phyloP scores from a whole-genome alignment of 2,329 filamentous ascomycete species.

The Fusarium hainanense region DNA sequence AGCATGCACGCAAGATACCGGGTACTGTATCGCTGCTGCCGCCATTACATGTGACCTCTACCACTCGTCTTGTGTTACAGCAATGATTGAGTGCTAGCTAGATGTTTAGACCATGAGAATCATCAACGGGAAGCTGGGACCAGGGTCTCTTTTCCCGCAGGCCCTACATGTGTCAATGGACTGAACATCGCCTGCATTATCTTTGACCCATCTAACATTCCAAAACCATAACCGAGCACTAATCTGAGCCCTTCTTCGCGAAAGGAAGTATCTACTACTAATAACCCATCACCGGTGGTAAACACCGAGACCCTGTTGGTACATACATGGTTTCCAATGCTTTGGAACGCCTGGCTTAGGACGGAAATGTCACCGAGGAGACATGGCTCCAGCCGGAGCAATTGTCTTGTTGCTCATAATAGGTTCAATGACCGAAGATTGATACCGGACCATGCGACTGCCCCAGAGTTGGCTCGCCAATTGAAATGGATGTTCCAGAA shows the following conservation, averaged over 20 bases:
- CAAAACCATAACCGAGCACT: conserved; percentile 31
- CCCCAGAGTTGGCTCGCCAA: conserved; percentile 36
- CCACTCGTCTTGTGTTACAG: conserved; percentile 37
- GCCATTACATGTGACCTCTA: conserved; percentile 29
- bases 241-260: conserved; percentile 36
- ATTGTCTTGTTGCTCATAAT: conserved; percentile 21
- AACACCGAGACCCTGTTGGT: conserved; percentile 22
- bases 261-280: conserved; percentile 15
- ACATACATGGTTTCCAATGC: conserved; percentile 32
- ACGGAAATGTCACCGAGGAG: conserved; percentile 38
- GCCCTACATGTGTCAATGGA: background rate
- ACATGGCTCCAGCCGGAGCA: conserved; percentile 32
- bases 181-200: conserved; percentile 21
- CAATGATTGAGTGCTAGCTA: conserved; percentile 6
- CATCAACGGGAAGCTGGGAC: conserved; percentile 34
- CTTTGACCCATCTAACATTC: conserved; percentile 12
- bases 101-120: conserved; percentile 20
- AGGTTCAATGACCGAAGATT: conserved; percentile 3
- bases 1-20: background rate
- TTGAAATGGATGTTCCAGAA: conserved; percentile 44
- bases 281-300: conserved; percentile 20
- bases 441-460: conserved; percentile 21
- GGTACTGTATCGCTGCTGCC: conserved; percentile 6
- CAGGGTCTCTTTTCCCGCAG: conserved; percentile 12
- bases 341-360: conserved; percentile 37